These are phyloP conservation scores for Chlorella sp. DNA, from an alignment of 139 green algal genomes.

Conservation along the genomic window DNA sequence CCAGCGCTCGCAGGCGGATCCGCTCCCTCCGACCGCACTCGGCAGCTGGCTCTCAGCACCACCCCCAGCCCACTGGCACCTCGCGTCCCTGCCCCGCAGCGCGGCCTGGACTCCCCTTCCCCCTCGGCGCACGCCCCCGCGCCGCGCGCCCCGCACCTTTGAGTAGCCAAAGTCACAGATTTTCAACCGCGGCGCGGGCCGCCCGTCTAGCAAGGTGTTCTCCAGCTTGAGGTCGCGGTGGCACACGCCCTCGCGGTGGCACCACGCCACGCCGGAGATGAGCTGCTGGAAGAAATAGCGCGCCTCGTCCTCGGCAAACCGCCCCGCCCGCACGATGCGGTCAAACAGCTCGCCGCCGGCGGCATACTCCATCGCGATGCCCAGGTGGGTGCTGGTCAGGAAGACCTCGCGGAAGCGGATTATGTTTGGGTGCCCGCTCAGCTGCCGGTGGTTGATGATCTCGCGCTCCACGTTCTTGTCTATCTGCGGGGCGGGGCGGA, in stretches of 20 bases:
- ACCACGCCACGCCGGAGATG: constrained; percentile 93
- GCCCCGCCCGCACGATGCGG: constrained; percentile 88
- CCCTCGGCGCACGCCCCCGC: no score
- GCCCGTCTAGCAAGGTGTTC: constrained; percentile 96
- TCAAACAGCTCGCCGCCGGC: constrained; percentile 96
- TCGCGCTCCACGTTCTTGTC: constrained; percentile 98
- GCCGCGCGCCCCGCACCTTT: no score
- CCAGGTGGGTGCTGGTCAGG: constrained; percentile 72
- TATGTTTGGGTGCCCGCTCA: constrained; percentile 96
- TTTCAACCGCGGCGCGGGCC: constrained; percentile 84
- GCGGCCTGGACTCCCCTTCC: no score
- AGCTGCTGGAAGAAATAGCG: constrained; percentile 99
- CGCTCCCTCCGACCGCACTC: no score
- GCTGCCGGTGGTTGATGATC: constrained; percentile 94
- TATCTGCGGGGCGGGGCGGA: no score
- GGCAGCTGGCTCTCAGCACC: no score
- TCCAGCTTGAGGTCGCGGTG: constrained; percentile 98
- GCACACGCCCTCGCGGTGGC: constrained; percentile 91
- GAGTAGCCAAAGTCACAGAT: constrained; percentile 98
- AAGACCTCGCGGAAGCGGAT: constrained; percentile 93
- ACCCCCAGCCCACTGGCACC: no score
- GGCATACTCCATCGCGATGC: constrained; percentile 85
- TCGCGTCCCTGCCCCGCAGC: no score
- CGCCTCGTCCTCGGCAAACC: constrained; percentile 96
- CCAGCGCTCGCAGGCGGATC: no score